Base-by-base conservation (phyloP, 1,139 yeast genomes). In the Kodamaea suecica region DNA sequence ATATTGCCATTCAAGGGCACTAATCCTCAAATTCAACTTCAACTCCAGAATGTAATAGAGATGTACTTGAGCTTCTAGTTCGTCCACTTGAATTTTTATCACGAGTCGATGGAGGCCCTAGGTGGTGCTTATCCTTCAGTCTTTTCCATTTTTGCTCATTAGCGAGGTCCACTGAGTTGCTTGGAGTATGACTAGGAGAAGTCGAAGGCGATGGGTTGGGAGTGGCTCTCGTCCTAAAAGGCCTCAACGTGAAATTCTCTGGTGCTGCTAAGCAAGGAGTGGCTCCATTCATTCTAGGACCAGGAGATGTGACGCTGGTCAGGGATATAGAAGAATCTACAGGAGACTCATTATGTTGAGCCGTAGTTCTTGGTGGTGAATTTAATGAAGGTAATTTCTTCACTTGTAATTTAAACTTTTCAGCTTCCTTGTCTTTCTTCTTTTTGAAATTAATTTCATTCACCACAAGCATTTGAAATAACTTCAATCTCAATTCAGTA, bases 181-280 rank as follows among this genome's bases (percentile, higher is more conserved):
- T 39, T 1, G 61, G 60, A 4, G 55, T 44, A 35, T 56, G 61
- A 21, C 53, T 50, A 2, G 75, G 74, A 1, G 73, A 66, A 2
- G 53, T 47, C 17, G 53, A 48, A 0, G 74, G 76, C 0, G 73
- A 63, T 1, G 73, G 70, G 16, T 54, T 49, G 7, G 75, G 74
- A 1, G 73, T 67, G 1, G 59, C 52, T 21, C 57, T 61, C 0
- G 75, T 70, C 35, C 66, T 56, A 43, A 70, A 70, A 4, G 75
- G 75, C 32, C 76, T 51, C 34, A 68, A 56, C 1, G 70, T 48
- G 42, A 70, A 69, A 33, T 53, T 57, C 4, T 64, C 73, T 34
- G 33, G 38, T 36, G 27, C 34, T 7, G 23, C 35, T 29, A 29
- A 31, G 27, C 23, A 21, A 17, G 41, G 41, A 3, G 34, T 30